Evolutionary conservation across 2,329 filamentous ascomycete species (phyloP).

Genomic region (Fusarium aywerte): DNA sequence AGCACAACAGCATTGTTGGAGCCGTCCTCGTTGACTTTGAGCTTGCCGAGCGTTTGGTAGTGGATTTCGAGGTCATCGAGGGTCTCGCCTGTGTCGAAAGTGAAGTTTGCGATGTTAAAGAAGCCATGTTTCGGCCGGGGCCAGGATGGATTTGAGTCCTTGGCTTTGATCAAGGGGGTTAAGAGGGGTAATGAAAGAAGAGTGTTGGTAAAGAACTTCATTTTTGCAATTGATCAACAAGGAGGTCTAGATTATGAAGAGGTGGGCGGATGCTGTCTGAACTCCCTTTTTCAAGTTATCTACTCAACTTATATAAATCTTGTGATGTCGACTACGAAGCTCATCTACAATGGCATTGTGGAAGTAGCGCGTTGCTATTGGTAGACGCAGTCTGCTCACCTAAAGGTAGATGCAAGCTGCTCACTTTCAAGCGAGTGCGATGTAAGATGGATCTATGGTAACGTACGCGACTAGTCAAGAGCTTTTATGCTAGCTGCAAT

Average conservation of each 20-base stretch:
- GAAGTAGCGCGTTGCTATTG: no score
- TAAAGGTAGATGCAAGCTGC: not conserved
- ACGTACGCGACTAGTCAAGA: not conserved
- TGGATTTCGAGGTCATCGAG: slow-evolving; percentile 11
- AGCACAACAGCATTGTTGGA: slow-evolving; percentile 27
- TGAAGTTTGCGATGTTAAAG: slow-evolving; percentile 8
- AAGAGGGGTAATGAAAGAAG: not conserved
- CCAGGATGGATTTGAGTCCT: not conserved
- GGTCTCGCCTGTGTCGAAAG: slow-evolving; percentile 11
- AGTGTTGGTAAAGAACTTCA: not conserved
- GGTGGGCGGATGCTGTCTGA: no score
- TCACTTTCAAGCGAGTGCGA: not conserved
- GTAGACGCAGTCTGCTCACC: not conserved
- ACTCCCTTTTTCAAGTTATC: no score
- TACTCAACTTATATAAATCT: not conserved
- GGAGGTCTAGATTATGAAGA: fast-evolving
- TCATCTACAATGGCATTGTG: no score
- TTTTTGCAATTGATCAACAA: fast-evolving
- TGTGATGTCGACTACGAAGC: no score
- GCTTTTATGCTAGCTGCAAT: no score
- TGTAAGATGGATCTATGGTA: no score
- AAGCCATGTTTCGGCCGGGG: not conserved
- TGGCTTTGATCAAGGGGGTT: fast-evolving
- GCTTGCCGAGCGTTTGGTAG: slow-evolving; percentile 26
- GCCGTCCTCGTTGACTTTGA: slow-evolving; percentile 16